Base-by-base conservation (phyloP, 305 asterid genomes). In the Solanum chacoense region DNA sequence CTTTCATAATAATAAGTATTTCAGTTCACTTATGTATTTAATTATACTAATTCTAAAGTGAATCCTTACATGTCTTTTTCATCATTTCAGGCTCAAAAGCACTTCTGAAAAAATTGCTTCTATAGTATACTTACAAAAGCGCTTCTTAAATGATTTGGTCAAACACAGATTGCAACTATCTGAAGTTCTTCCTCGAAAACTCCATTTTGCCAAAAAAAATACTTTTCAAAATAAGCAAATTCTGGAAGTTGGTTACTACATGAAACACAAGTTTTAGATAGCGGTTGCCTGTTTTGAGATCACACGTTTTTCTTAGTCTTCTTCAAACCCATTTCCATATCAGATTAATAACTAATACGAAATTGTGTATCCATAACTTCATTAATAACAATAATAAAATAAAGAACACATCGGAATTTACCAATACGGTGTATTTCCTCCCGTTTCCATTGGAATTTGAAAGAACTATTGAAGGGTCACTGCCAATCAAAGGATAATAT, bases 351-450 rank as follows among this genome's bases (percentile, higher is more conserved):
- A 38, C 85, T 24, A 78, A 77, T 37, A 38, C 63, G 0, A 37
- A 78, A 38, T 7, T 78, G 24, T 35, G 26, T 37, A 38, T 78
- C 36, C 67, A 12, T 80, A 80, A 14, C 16, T 14, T 80, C 69
- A 80, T 26, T 40, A 80, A 40, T 4, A 42, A 80, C 3, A 40
- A 42, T 18, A 50, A 83, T 29, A 50, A 3, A 50, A 45, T 31
- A 29, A 83, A 83, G 38, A 45, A 50, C 18, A 50, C 40, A 50
- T 50, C 11, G 4, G 74, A 86, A 67, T 50, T 73, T 94, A 97
- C 99, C 98, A 93, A 91, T 87, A 92, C 92, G 13, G 94, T 95
- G 94, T 92, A 93, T 87, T 95, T 94, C 95, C 91, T 93, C 94
- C 93, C 93, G 26, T 91, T 89, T 40, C 92, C 88, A 91, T 89